Conservation (phyloP, 306 rosid species). For the Abrus precatorius region DNA sequence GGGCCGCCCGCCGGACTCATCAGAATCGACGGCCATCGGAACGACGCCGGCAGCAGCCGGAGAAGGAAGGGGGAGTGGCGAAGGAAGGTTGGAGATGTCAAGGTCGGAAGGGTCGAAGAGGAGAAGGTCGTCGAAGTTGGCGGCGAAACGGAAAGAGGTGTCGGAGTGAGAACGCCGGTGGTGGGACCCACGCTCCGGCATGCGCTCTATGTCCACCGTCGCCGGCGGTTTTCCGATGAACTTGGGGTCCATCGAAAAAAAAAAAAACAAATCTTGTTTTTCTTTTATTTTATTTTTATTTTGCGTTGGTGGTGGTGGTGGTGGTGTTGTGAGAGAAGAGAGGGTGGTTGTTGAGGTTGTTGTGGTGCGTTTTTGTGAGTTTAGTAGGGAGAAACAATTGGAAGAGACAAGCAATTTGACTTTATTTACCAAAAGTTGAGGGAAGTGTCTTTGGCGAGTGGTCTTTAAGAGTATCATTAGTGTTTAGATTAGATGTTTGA, state of each 20-base stretch:
- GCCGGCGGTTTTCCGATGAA: conserved; percentile 60
- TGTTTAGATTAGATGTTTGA: background rate
- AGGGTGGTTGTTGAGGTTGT: background rate
- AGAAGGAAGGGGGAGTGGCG: conserved; percentile 60
- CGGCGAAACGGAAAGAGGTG: conserved; percentile 79
- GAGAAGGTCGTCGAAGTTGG: conserved; percentile 88
- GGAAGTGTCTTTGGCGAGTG: background rate
- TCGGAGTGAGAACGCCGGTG: conserved; percentile 98
- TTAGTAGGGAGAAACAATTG: background rate
- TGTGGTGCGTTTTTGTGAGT: background rate
- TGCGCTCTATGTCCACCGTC: conserved; percentile 71
- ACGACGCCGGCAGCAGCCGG: conserved; percentile 41
- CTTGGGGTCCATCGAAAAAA: conserved; percentile 55
- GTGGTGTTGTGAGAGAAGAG: background rate
- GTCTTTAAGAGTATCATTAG: background rate
- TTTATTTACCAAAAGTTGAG: conserved; percentile 1
- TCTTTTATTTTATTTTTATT: background rate
- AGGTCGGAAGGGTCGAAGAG: conserved; percentile 92
- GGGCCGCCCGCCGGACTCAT: conserved; percentile 63
- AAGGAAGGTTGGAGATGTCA: conserved; percentile 76
- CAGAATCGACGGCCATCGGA: conserved; percentile 65
- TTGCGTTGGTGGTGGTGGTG: background rate
- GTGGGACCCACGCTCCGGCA: conserved; percentile 89
- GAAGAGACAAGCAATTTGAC: background rate
- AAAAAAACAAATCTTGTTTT: background rate